phyloP scores from a whole-genome alignment of 495 filamentous ascomycete species.

The Aspergillus biplanus region DNA sequence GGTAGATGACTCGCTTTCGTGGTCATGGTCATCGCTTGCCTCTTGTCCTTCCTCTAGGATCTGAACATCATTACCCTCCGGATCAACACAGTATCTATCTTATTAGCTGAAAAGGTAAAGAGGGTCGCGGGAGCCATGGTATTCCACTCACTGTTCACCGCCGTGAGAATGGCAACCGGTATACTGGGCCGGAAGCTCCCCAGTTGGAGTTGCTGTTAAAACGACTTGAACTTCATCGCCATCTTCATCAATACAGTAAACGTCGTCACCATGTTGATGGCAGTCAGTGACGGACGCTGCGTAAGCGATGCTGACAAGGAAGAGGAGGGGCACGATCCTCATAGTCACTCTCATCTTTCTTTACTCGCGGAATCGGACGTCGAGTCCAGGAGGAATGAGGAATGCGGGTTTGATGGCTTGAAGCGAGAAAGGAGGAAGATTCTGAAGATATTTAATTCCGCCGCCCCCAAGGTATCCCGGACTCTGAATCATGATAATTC shows the following conservation, averaged over 20 bases:
- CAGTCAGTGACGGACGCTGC: constrained; percentile 44
- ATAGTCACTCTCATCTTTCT: background rate
- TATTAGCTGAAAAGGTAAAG: background rate
- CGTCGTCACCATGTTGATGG: constrained; percentile 40
- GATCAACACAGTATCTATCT: constrained; percentile 49
- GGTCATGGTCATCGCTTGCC: constrained; percentile 17
- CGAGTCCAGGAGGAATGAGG: background rate
- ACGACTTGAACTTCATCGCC: constrained; percentile 46
- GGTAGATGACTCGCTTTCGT: constrained; percentile 16
- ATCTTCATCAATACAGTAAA: constrained; percentile 45
- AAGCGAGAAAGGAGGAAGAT: background rate
- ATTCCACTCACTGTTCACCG: constrained; percentile 43
- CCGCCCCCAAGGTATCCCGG: constrained; percentile 16
- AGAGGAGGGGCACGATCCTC: constrained; percentile 13
- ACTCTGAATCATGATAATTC: background rate
- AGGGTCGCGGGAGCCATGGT: background rate
- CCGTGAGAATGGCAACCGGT: constrained; percentile 57
- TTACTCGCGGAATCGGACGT: background rate
- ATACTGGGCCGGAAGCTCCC: constrained; percentile 49
- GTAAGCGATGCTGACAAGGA: constrained; percentile 4
- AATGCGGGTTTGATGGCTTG: background rate
- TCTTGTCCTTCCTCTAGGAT: constrained; percentile 30
- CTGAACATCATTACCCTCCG: constrained; percentile 51
- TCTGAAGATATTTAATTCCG: constrained; percentile 10
- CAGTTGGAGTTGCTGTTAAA: constrained; percentile 44